phyloP scores from a whole-genome alignment of 345 rosid species.

The Sapria himalayana region DNA sequence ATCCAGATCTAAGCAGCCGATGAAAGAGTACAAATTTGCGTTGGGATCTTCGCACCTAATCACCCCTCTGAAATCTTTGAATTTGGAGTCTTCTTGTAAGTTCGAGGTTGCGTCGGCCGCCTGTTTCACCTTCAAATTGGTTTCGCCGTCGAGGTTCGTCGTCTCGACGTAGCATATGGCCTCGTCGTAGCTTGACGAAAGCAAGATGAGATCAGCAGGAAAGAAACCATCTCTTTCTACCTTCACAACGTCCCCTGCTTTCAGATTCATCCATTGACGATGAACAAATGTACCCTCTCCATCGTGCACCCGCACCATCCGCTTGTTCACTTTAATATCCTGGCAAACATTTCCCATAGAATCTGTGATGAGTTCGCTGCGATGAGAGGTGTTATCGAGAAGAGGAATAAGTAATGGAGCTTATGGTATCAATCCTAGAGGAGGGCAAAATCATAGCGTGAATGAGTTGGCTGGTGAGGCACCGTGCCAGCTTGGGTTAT shows the following conservation, averaged over 20 bases:
- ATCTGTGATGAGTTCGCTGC: background rate
- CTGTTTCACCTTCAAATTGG: constrained; percentile 75
- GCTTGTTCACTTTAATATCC: constrained; percentile 62
- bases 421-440: too few relatives aligned
- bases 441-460: too few relatives aligned
- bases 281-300: constrained; percentile 41
- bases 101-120: constrained; percentile 42
- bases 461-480: too few relatives aligned
- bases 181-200: constrained; percentile 74
- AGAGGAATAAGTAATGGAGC: too few relatives aligned
- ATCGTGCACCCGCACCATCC: constrained; percentile 41
- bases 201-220: constrained; percentile 81
- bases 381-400: too few relatives aligned
- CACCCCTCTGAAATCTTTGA: constrained; percentile 38
- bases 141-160: constrained; percentile 88
- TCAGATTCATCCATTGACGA: constrained; percentile 60
- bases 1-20: constrained; percentile 51
- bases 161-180: constrained; percentile 93
- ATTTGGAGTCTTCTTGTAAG: constrained; percentile 42
- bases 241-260: constrained; percentile 70
- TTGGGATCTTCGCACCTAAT: constrained; percentile 91
- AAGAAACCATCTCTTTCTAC: constrained; percentile 91
- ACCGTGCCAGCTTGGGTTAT: too few relatives aligned
- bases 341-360: constrained; percentile 10
- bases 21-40: constrained; percentile 60